These are phyloP conservation scores for Mycosphaerella sp. DNA, from an alignment of 2,329 filamentous ascomycete genomes.

Conservation along the genomic window DNA sequence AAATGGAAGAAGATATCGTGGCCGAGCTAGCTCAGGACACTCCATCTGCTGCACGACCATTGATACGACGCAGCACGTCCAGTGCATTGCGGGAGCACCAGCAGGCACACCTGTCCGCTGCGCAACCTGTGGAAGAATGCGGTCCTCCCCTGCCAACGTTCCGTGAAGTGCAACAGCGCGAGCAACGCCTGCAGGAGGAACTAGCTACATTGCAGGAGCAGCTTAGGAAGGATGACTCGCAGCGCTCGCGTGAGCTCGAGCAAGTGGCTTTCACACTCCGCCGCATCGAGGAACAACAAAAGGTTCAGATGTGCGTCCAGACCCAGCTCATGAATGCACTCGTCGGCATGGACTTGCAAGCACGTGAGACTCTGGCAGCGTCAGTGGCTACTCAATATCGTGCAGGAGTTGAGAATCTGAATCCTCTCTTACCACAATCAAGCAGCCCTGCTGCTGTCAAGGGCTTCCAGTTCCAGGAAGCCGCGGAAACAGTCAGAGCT, in stretches of 20 bases:
- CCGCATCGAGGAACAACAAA: slow-evolving; percentile 12
- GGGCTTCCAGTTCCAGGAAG: background rate
- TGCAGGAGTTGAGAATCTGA: background rate
- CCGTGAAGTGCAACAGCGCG: slow-evolving; percentile 7
- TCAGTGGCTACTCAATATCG: background rate
- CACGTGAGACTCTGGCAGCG: background rate
- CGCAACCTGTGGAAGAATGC: background rate
- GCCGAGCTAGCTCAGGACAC: background rate
- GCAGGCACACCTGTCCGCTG: background rate
- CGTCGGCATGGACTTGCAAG: slow-evolving; percentile 7
- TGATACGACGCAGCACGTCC: slow-evolving; percentile 6
- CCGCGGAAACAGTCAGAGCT: background rate
- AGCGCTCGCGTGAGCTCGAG: slow-evolving; percentile 2
- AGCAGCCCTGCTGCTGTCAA: background rate
- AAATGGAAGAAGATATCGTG: background rate
- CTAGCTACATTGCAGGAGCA: slow-evolving; percentile 4
- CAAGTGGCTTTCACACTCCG: slow-evolving; percentile 8
- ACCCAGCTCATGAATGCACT: slow-evolving; percentile 9
- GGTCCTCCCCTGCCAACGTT: too few relatives aligned
- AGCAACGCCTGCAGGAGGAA: slow-evolving; percentile 4
- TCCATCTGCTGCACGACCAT: slow-evolving; percentile 6
- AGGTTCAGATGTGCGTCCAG: slow-evolving; percentile 13
- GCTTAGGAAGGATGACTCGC: slow-evolving; percentile 2
- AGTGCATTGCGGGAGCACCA: background rate
- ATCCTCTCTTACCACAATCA: background rate